phyloP scores from a whole-genome alignment of 108 stramenopile species.

The Pseudonitzschia delicatissima region DNA sequence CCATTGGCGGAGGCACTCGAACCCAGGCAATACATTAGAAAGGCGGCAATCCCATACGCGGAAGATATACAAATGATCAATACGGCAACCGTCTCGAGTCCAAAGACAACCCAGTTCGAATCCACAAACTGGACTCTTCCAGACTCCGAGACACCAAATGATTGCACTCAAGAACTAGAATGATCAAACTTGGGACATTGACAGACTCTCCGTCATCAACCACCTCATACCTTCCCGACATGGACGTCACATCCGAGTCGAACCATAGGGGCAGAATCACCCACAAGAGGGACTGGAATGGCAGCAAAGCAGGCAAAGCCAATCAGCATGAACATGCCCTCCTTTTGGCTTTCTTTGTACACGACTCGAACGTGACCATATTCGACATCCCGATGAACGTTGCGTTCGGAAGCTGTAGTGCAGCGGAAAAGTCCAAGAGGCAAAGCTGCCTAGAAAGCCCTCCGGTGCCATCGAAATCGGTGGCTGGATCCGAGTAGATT shows the following conservation, averaged over 20 bases:
- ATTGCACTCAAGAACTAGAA: slow-evolving; percentile 29
- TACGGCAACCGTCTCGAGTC: slow-evolving; percentile 59
- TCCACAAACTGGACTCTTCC: slow-evolving; percentile 70
- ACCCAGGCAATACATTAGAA: slow-evolving; percentile 12
- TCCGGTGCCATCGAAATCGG: background rate
- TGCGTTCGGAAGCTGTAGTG: slow-evolving; percentile 2
- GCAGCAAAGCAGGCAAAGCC: slow-evolving; percentile 63
- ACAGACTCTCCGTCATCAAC: slow-evolving; percentile 2
- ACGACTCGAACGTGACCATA: slow-evolving; percentile 21
- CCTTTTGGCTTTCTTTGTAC: slow-evolving; percentile 49
- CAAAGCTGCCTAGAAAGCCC: slow-evolving; percentile 5
- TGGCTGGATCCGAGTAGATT: background rate
- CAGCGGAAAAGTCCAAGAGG: slow-evolving; percentile 26
- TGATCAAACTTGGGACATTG: slow-evolving; percentile 27
- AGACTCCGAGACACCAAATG: slow-evolving; percentile 70
- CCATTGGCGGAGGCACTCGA: too few species aligned
- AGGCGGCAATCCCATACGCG: slow-evolving; percentile 44
- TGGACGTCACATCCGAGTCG: background rate
- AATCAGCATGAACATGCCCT: slow-evolving; percentile 73
- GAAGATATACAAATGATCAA: slow-evolving; percentile 43
- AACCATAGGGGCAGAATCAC: slow-evolving; percentile 31
- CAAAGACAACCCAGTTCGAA: slow-evolving; percentile 55
- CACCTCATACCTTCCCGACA: background rate
- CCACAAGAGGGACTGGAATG: slow-evolving; percentile 56
- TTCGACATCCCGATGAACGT: background rate